A percentile compares a stretch with the other conserved stretches of the same genome.
phyloP scores from a whole-genome alignment of 176 grass and related monocot genomes.

The Themeda triandra region DNA sequence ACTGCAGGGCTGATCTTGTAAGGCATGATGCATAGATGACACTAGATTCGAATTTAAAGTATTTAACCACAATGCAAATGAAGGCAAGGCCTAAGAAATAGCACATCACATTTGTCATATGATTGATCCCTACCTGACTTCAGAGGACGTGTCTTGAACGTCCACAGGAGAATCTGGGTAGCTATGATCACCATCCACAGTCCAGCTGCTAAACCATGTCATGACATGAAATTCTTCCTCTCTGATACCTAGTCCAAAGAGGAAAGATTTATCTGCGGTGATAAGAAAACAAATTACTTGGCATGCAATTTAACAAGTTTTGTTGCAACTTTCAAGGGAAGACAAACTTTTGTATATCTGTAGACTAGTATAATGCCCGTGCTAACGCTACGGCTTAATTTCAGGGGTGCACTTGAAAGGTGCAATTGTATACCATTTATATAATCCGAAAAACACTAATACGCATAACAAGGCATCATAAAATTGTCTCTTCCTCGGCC shows the following conservation, averaged over 20 bases:
- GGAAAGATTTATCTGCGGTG: constrained; percentile 68
- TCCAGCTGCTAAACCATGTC: constrained; percentile 98
- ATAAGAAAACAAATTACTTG: not conserved
- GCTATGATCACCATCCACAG: constrained; percentile 82
- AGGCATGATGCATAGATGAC: not conserved
- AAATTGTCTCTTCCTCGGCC: no score
- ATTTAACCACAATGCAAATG: not conserved
- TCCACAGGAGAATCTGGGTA: constrained; percentile 33
- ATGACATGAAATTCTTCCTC: constrained; percentile 85
- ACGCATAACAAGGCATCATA: no score
- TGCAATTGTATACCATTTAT: no score
- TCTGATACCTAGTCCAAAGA: constrained; percentile 47
- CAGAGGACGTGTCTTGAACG: constrained; percentile 24
- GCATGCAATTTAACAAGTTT: not conserved
- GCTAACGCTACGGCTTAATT: no score
- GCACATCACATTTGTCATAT: not conserved
- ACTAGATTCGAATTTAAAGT: not conserved
- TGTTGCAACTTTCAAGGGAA: not conserved
- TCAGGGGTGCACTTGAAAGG: no score
- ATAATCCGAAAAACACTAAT: no score
- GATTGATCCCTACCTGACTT: constrained; percentile 39
- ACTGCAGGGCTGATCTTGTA: no score
- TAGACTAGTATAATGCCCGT: no score
- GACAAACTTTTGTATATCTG: not conserved
- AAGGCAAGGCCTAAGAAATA: no score